phyloP scores from a whole-genome alignment of 2,329 filamentous ascomycete genomes.

The Epichloe amarillans region DNA sequence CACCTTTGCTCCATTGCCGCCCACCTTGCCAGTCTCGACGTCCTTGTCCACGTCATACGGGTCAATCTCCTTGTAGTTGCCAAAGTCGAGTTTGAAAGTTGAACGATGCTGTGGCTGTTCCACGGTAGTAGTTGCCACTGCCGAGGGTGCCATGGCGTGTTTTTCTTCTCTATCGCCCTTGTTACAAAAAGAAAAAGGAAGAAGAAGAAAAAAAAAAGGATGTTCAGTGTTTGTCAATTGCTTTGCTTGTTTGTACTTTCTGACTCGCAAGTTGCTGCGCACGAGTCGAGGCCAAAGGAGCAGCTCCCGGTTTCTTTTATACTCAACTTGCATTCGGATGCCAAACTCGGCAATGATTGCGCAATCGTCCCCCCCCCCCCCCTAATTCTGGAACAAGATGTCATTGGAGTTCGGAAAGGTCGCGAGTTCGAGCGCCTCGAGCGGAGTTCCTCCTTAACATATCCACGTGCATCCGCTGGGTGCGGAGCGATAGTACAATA shows the following conservation, averaged over 20 bases:
- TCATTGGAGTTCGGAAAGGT: not conserved
- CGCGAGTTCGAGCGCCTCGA: not conserved
- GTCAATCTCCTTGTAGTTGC: conserved; percentile 20
- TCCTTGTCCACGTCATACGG: conserved; percentile 13
- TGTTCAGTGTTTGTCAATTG: not conserved
- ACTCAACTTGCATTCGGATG: not conserved
- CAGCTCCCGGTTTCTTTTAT: not conserved
- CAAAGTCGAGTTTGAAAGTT: conserved; percentile 14
- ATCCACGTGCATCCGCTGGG: rapidly evolving
- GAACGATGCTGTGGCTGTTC: conserved; percentile 4
- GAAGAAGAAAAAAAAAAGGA: rapidly evolving
- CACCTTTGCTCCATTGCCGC: conserved; percentile 16
- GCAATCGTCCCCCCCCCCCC: not conserved
- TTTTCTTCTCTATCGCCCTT: not conserved
- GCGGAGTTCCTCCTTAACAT: not conserved
- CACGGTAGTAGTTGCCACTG: conserved; percentile 7
- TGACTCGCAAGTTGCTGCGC: not conserved
- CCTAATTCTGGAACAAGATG: not conserved
- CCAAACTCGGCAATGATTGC: not conserved
- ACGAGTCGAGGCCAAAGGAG: not conserved
- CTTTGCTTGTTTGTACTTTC: not conserved
- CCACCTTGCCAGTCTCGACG: conserved; percentile 16
- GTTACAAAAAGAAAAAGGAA: not conserved
- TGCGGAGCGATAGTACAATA: not conserved
- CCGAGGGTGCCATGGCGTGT: conserved; percentile 12